Evolutionary conservation across 208 protist species (phyloP).

Genomic region (Novymonas esmeraldas): DNA sequence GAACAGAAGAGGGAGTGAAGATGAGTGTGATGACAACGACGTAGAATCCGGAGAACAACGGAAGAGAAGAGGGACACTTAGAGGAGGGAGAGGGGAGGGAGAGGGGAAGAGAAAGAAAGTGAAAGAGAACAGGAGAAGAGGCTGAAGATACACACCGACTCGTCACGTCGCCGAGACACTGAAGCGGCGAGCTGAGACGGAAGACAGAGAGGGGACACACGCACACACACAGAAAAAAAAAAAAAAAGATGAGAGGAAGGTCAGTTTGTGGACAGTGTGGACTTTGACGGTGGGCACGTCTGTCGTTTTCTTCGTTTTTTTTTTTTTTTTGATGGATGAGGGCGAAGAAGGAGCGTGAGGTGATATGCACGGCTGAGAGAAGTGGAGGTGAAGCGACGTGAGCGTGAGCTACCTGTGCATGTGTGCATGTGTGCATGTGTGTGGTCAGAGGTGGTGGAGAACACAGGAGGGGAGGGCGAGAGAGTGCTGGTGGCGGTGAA

Average conservation of each 20-base stretch:
- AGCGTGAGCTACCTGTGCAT: too few species aligned
- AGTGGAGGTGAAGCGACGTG: too few species aligned
- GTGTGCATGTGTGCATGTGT: too few species aligned
- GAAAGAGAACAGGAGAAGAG: background rate
- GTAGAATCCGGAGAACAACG: background rate
- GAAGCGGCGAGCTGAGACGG: background rate
- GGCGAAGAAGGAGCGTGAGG: too few species aligned
- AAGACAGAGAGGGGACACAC: background rate
- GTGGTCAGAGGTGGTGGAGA: too few species aligned
- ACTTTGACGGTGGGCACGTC: background rate
- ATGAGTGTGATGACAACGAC: background rate
- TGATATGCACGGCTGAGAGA: too few species aligned
- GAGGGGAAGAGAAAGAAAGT: background rate
- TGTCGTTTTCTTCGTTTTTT: background rate
- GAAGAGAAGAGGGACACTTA: background rate
- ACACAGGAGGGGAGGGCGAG: background rate
- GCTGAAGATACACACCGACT: too few species aligned
- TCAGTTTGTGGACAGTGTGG: background rate
- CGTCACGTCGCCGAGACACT: background rate
- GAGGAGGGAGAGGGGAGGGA: slow-evolving; percentile 11
- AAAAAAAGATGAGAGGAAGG: background rate
- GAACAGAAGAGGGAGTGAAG: slow-evolving; percentile 15
- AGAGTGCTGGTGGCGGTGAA: too few species aligned
- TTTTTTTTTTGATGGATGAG: background rate
- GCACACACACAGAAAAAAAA: background rate